Percentiles rank a stretch among this genome's conserved stretches.
Evolutionary conservation across 108 stramenopile genomes (phyloP).

Genomic region (Pseudonitzschia multiseries): DNA sequence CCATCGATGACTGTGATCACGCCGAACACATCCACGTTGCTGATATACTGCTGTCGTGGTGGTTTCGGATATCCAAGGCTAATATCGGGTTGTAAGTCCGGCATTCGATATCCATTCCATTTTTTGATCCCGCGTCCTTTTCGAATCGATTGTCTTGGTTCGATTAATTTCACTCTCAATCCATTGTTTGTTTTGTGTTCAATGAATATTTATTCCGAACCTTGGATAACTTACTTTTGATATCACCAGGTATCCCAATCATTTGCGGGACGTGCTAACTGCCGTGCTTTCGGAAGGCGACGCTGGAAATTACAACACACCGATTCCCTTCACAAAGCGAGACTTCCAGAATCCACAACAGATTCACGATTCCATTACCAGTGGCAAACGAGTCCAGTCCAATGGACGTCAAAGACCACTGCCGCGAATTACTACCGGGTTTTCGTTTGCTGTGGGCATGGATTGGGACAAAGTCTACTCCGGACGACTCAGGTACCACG

Average conservation of each 20-base stretch:
- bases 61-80: conserved; percentile 1
- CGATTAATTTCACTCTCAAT: background rate
- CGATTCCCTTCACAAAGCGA: conserved; percentile 6
- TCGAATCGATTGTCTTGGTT: background rate
- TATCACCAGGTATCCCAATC: background rate
- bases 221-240: background rate
- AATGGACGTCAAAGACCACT: background rate
- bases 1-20: background rate
- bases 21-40: background rate
- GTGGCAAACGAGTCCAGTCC: conserved; percentile 4
- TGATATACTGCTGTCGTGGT: conserved; percentile 17
- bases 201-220: no score
- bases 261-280: conserved; percentile 12
- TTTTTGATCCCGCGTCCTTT: background rate
- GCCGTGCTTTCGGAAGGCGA: conserved; percentile 16
- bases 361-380: conserved; percentile 7
- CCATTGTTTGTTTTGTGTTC: background rate
- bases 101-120: background rate
- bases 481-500: background rate
- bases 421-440: conserved; percentile 6
- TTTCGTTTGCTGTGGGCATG: conserved; percentile 5
- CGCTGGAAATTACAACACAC: conserved; percentile 27
- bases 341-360: conserved; percentile 23
- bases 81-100: background rate
- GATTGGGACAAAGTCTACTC: conserved; percentile 6